Conservation (phyloP, 805 yeast genomes). For the Yarrowia osloensis region DNA sequence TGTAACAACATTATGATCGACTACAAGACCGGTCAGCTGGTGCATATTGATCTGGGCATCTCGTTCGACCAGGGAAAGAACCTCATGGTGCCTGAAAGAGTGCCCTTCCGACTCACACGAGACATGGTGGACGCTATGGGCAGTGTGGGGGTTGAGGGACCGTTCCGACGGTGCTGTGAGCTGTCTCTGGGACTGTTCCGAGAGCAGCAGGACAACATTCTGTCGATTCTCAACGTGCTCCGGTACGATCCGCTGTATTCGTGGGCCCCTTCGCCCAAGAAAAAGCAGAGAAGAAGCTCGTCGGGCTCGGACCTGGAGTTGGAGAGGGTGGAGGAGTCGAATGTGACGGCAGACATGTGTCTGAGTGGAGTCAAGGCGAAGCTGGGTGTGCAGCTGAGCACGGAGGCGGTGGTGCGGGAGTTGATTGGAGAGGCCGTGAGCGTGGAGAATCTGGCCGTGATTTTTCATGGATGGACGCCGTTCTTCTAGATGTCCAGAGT, state of each 20-base stretch:
- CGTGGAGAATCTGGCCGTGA: conserved; percentile 63
- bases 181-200: conserved; percentile 69
- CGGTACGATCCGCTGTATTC: conserved; percentile 90
- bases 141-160: conserved; percentile 76
- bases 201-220: conserved; percentile 63
- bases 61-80: conserved; percentile 92
- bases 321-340: not conserved
- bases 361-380: conserved; percentile 71
- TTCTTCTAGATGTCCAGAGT: not conserved
- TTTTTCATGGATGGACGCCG: conserved; percentile 74
- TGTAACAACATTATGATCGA: conserved; percentile 88
- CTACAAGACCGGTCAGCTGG: conserved; percentile 79
- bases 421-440: conserved; percentile 75
- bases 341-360: conserved; percentile 50
- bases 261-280: conserved; percentile 63
- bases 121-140: conserved; percentile 95
- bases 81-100: conserved; percentile 85
- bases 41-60: conserved; percentile 94
- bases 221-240: conserved; percentile 80
- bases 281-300: conserved; percentile 49
- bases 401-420: conserved; percentile 82
- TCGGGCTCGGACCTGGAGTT: not conserved
- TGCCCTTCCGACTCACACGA: conserved; percentile 88
- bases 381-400: conserved; percentile 68
- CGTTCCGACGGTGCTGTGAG: conserved; percentile 72